These are phyloP conservation scores for Collybia nuda DNA, from an alignment of 768 basidiomycete species.

Conservation along the genomic window DNA sequence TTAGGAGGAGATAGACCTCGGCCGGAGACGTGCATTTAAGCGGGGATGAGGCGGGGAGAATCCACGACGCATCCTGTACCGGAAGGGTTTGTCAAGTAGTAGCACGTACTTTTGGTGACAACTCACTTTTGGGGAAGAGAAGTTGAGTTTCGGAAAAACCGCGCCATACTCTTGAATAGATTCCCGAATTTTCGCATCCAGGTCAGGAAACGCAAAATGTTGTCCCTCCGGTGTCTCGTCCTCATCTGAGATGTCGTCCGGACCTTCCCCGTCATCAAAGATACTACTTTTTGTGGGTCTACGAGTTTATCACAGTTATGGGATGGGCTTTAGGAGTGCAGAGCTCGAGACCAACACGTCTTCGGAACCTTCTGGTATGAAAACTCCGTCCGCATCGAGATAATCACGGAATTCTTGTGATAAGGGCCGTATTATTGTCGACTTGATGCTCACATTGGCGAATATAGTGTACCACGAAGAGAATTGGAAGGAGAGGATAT, in stretches of 20 bases:
- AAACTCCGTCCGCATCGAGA: constrained; percentile 81
- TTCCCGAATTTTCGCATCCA: constrained; percentile 71
- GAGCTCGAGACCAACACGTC: constrained; percentile 51
- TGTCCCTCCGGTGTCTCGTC: constrained; percentile 20
- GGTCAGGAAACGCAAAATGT: constrained; percentile 72
- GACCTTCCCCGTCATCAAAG: constrained; percentile 55
- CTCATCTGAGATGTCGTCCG: constrained; percentile 35
- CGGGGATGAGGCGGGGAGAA: constrained; percentile 80
- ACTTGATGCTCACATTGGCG: constrained; percentile 61
- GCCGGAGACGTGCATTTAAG: constrained; percentile 85
- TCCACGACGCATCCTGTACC: constrained; percentile 85
- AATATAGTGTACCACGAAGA: constrained; percentile 85
- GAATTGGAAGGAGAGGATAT: constrained; percentile 75
- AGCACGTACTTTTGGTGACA: background rate
- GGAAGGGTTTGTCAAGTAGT: background rate
- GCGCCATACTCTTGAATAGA: constrained; percentile 71
- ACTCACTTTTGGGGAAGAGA: constrained; percentile 85
- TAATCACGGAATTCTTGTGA: constrained; percentile 64
- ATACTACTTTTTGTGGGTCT: constrained; percentile 57
- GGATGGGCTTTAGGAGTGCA: background rate
- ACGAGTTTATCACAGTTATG: constrained; percentile 5
- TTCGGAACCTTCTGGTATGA: constrained; percentile 81
- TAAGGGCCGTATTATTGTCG: constrained; percentile 72
- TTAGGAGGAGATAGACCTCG: constrained; percentile 89
- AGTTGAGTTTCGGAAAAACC: constrained; percentile 96